Conservation (phyloP, 2,329 filamentous ascomycete species). For the Sporothrix globosa region DNA sequence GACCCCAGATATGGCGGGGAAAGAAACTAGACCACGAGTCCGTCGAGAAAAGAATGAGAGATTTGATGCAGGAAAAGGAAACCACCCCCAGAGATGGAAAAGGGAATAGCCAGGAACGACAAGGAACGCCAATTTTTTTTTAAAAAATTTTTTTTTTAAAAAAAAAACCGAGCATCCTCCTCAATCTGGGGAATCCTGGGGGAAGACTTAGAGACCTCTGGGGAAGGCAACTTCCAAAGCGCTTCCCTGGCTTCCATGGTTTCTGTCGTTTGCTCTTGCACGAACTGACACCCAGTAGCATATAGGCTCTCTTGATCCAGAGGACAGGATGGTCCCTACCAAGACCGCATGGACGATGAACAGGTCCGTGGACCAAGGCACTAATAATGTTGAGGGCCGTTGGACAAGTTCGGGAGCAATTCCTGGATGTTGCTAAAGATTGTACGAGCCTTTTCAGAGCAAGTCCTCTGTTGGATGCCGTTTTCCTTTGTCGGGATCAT, state of each 20-base stretch:
- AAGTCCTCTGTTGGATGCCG: background rate
- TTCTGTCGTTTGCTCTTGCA: background rate
- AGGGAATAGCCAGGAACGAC: conserved; percentile 6
- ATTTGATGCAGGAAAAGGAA: background rate
- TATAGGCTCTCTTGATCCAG: background rate
- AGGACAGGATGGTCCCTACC: background rate
- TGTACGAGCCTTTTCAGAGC: too few species aligned
- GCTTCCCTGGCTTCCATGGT: background rate
- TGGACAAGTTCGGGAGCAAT: too few species aligned
- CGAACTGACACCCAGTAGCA: background rate
- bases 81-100: background rate
- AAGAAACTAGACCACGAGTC: background rate
- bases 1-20: conserved; percentile 3
- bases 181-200: background rate
- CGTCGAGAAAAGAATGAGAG: background rate
- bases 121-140: too few species aligned
- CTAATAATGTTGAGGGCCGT: background rate
- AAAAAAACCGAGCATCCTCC: background rate
- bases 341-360: background rate
- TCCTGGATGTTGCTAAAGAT: too few species aligned
- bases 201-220: background rate
- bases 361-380: background rate
- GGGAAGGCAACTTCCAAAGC: background rate
- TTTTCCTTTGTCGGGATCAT: conserved; percentile 1
- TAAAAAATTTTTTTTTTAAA: too few species aligned